A percentile compares a stretch with the other conserved stretches of the same genome.
Conservation (phyloP, 2,329 filamentous ascomycete genomes). For the Aureobasidium pullulans region DNA sequence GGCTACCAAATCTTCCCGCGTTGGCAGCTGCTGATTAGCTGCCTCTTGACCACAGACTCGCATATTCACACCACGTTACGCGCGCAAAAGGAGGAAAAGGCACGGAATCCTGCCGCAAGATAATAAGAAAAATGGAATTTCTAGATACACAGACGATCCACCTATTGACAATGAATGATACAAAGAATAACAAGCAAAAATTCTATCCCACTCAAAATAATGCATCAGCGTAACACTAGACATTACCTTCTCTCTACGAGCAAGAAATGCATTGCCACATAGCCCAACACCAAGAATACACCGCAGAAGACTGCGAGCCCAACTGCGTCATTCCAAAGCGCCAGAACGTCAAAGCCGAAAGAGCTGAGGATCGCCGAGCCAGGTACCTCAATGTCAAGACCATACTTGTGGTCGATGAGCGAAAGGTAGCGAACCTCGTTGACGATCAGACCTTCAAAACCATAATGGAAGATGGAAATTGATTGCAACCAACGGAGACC, state of each 20-base stretch:
- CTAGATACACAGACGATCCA: background rate
- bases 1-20: background rate
- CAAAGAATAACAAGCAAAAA: background rate
- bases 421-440: slow-evolving; percentile 91
- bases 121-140: background rate
- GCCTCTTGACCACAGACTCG: background rate
- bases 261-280: slow-evolving; percentile 85
- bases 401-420: slow-evolving; percentile 89
- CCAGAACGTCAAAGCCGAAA: slow-evolving; percentile 86
- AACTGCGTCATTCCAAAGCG: slow-evolving; percentile 76
- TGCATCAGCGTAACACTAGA: background rate
- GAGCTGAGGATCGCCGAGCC: slow-evolving; percentile 89
- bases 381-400: slow-evolving; percentile 90
- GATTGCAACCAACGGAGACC: slow-evolving; percentile 84
- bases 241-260: slow-evolving; percentile 70
- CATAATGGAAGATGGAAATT: slow-evolving; percentile 96
- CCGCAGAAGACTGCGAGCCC: slow-evolving; percentile 76
- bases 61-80: background rate
- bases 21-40: background rate
- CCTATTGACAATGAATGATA: background rate
- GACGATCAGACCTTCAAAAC: slow-evolving; percentile 91
- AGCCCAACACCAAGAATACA: slow-evolving; percentile 79
- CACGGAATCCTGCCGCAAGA: background rate
- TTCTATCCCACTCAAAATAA: background rate
- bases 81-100: background rate